Evolutionary conservation across 257 asterid species (phyloP).

Genomic region (Lithospermum erythrorhizon): DNA sequence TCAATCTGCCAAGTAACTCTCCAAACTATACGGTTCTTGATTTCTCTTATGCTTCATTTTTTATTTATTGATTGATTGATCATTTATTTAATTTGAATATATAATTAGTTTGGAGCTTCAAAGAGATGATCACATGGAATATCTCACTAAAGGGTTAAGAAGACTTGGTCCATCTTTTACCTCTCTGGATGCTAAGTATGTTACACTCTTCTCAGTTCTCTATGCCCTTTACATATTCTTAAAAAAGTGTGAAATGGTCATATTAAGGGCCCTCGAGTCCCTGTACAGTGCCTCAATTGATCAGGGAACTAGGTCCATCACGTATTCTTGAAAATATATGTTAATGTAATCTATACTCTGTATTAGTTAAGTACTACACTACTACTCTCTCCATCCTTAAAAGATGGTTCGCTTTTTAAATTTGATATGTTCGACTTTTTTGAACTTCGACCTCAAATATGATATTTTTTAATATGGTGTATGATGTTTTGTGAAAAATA

Average conservation of each 20-base stretch:
- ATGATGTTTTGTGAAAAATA: too few species aligned
- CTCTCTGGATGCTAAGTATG: conserved; percentile 85
- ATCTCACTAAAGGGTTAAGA: conserved; percentile 50
- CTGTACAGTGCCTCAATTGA: too few species aligned
- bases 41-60: not conserved
- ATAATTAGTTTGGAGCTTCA: conserved; percentile 60
- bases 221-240: not conserved
- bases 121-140: conserved; percentile 65
- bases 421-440: too few species aligned
- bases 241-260: too few species aligned
- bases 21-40: not conserved
- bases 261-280: too few species aligned
- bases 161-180: conserved; percentile 49
- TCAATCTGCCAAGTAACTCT: conserved; percentile 49
- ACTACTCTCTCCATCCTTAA: too few species aligned
- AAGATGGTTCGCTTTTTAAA: too few species aligned
- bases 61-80: not conserved
- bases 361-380: not conserved
- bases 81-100: conserved; percentile 2
- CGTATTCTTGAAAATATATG: not conserved
- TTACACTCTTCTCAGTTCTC: too few species aligned
- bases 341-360: not conserved
- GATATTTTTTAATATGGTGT: too few species aligned
- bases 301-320: not conserved
- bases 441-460: too few species aligned